Conservation (phyloP, 1,284 basidiomycete species). For the Peniophora sp. region DNA sequence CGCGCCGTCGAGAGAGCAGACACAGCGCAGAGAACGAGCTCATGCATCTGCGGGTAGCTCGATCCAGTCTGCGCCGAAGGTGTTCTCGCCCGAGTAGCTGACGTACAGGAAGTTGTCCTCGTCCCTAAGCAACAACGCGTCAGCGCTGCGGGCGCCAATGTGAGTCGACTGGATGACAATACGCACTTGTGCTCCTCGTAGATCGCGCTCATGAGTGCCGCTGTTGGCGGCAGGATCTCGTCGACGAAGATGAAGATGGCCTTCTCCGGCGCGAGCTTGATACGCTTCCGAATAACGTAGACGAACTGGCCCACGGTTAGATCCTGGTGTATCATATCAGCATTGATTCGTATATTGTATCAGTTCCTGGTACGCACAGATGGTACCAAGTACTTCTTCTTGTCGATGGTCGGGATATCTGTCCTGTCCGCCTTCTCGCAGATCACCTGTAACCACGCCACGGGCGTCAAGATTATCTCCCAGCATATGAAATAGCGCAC, state of each 20-base stretch:
- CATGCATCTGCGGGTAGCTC: constrained; percentile 13
- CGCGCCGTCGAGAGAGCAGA: constrained; percentile 7
- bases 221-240: constrained; percentile 96
- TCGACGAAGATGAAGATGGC: constrained; percentile 99
- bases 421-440: constrained; percentile 99
- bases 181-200: constrained; percentile 99
- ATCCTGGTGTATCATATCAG: constrained; percentile 48
- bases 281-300: constrained; percentile 99
- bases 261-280: constrained; percentile 99
- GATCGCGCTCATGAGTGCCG: constrained; percentile 97
- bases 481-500: constrained; percentile 1
- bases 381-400: constrained; percentile 99
- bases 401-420: constrained; percentile 99
- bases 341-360: constrained; percentile 8
- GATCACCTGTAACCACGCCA: constrained; percentile 66
- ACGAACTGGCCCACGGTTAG: constrained; percentile 98
- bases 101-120: constrained; percentile 96
- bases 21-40: constrained; percentile 2
- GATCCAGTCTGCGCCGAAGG: constrained; percentile 54
- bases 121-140: constrained; percentile 49
- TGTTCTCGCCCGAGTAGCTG: constrained; percentile 96
- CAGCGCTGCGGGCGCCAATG: not conserved
- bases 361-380: constrained; percentile 50
- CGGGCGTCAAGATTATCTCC: constrained; percentile 10
- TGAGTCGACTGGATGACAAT: not conserved